Evolutionary conservation across 768 basidiomycete species (phyloP), one percentile per base, ranked within the genome.

Genomic region (Glaciozyma martinii): DNA sequence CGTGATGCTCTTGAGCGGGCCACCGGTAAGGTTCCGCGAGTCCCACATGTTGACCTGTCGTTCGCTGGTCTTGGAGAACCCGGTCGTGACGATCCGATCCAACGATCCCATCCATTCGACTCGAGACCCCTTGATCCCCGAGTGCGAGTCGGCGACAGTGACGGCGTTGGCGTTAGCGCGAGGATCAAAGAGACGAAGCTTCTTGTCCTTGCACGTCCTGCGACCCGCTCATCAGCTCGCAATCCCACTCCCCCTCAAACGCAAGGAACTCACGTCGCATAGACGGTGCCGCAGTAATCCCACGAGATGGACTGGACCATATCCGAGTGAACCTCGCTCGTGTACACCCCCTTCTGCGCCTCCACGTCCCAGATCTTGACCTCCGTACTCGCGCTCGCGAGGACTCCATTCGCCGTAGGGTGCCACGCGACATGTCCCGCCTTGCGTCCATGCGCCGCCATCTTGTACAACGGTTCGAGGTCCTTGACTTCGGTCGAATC

Each of bases 51-150:
- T 81, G 42, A 91, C 81, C 76, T 99, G 91, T 13, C 94, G 82
- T 76, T 99, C 94, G 56, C 88, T 90, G 89, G 93, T 94, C 77
- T 85, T 90, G 78, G 88, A 90, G 78, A 98, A 98, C 0, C 94
- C 94, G 19, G 94, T 99, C 19, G 94, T 98, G 19, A 87, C 90
- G 74, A 97, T 83, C 68, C 84, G 84, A 76, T 92, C 91, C 56
- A 82, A 78, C 61, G 89, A 88, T 52, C 95, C 94, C 84, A 95
- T 84, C 89, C 90, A 98, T 32, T 82, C 80, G 5, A 91, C 86
- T 23, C 94, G 82, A 5, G 90, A 84, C 5, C 90, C 90, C 77
- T 97, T 98, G 76, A 98, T 86, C 15, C 95, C 95, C 27, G 84
- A 84, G 75, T 98, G 92, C 0, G 91, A 89, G 73, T 98, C 94